phyloP scores from a whole-genome alignment of 2,329 filamentous ascomycete species.

The Aspergillus tubingensis region DNA sequence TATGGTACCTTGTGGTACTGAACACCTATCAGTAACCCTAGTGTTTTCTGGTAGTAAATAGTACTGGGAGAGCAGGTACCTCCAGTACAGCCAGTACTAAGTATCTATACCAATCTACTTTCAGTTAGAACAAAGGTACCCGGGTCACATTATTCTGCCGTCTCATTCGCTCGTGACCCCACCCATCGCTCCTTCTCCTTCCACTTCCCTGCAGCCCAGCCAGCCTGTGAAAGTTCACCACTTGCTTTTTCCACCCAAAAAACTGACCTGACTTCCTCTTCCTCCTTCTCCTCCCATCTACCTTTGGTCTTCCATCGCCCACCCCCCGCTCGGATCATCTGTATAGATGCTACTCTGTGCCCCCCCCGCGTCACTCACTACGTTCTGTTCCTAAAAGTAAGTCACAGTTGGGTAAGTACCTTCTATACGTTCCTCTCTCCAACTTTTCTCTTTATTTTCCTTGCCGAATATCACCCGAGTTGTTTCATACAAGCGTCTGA shows the following conservation, averaged over 20 bases:
- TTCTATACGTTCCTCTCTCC: neutral
- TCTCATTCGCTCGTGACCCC: neutral
- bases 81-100: too few relatives aligned
- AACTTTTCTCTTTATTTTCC: neutral
- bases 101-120: too few relatives aligned
- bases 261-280: slow-evolving; percentile 1
- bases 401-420: neutral
- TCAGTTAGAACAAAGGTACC: neutral
- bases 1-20: too few relatives aligned
- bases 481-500: slow-evolving; percentile 22
- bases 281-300: neutral
- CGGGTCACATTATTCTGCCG: neutral
- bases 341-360: too few relatives aligned
- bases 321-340: too few relatives aligned
- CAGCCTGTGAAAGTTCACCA: neutral
- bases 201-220: neutral
- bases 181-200: neutral
- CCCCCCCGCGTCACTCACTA: too few relatives aligned
- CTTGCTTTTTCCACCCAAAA: neutral
- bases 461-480: slow-evolving; percentile 14
- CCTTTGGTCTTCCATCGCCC: neutral
- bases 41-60: too few relatives aligned
- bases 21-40: too few relatives aligned
- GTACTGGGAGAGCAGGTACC: too few relatives aligned
- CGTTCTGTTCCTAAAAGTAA: too few relatives aligned